Base-by-base conservation (phyloP, 176 grass and related monocot species). In the Triticum monococcum region DNA sequence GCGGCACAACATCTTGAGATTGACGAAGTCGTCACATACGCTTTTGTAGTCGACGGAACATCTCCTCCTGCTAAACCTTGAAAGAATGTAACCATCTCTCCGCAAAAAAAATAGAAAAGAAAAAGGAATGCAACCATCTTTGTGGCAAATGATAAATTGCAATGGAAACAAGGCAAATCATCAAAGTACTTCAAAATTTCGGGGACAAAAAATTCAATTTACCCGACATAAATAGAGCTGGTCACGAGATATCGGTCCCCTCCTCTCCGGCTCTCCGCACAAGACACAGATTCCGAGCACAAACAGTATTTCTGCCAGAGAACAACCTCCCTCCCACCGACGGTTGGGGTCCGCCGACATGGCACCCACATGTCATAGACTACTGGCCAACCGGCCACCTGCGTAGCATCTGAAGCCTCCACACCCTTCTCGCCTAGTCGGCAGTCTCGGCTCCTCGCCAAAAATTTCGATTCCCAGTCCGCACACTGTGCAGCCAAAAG, bases 331-430 rank as follows among this genome's bases (percentile, higher is more conserved):
- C 13, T 62, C 62, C 17, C 63, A 16, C 14, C 75, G 13, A 89
- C 20, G 0, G 1, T 3, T 9, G 35, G 61, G 69, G 7, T 62
- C 22, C 0, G 9, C 0, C 0, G 0, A 0, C 0, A 0, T 1
- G 2, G 14, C 2, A 8, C 76, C 85, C 48, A 91, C 69, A 11
- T 11, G 76, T 84, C 89, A 91, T 68, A 1, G 32, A 74, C 9
- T 1, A 2, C 5, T 8, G 10, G 25, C 66, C 9, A 3, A 3
- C 8, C 3, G 10, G 25, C 10, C 33, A 0, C 24, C 73, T 1
- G 32, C 5, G 11, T 31, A 5, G 9, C 25, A 35, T 64, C n/a
- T 9, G 66, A 43, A 18, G 38, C 35, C 28, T 83, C 80, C 33
- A 59, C 78, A 48, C 50, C 50, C 14, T 54, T 54, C 50, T 54